Evolutionary conservation across 805 yeast species (phyloP), one percentile per base, ranked within the genome.

Genomic region (Scheffersomyces lignosus): DNA sequence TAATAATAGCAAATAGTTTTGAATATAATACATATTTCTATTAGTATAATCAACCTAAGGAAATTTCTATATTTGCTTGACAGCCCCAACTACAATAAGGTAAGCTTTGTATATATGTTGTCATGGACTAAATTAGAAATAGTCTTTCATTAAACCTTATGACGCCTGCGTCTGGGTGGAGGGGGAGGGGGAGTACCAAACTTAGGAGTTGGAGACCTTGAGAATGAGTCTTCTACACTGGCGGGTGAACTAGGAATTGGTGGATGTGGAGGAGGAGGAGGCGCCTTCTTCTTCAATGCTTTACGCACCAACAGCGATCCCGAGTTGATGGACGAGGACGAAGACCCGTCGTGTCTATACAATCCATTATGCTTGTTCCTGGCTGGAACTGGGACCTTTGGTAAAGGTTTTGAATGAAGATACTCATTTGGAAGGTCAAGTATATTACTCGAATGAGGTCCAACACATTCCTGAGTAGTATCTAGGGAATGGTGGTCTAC

Each of bases 221-320:
- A 14, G n/a, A 6, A n/a, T n/a, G 6, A 6, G 13, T 14, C 8
- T 15, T 29, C 12, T 7, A 9, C 15, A 27, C 17, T 15, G 25
- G 27, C 14, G 16, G 29, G 31, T 24, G 49, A 27, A 10, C 18
- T 31, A 16, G 27, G 29, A 26, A 12, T 15, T 8, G 15, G 39
- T n/a, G 45, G 43, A 6, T 51, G 51, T 9, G 56, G 49, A 2
- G 71, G 72, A 5, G 72, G 72, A 4, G 71, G 70, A 1, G 74
- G 71, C 1, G 71, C 62, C 34, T 52, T 58, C 39, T 66, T 65
- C 33, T 37, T 54, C 32, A 49, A 40, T 10, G 70, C 67, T 35
- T 65, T 66, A 29, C 53, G 38, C 6, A 41, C 50, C 32, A 55
- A 40, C 42, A 43, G 54, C 5, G 60, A 49, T 1, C 28, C 31